These are phyloP conservation scores for Pythium dissimile DNA, from an alignment of 352 stramenopile genomes.

Conservation along the genomic window DNA sequence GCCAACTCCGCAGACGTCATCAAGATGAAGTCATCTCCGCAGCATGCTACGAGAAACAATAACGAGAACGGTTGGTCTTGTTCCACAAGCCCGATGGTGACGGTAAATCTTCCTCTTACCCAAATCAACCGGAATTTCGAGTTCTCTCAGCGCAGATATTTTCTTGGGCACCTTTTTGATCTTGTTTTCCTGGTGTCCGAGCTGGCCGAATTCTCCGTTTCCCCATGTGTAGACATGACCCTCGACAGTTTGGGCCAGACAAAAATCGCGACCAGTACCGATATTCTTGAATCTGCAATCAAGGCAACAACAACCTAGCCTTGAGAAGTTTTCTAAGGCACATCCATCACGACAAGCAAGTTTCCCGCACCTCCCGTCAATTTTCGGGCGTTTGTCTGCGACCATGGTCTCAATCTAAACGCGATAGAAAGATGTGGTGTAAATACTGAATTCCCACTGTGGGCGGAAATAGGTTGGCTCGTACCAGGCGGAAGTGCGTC, in stretches of 20 bases:
- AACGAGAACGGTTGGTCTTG: background rate
- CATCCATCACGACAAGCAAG: background rate
- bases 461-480: background rate
- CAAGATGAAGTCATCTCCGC: slow-evolving; percentile 66
- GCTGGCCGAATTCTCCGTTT: slow-evolving; percentile 68
- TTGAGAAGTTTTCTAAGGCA: background rate
- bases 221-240: slow-evolving; percentile 81
- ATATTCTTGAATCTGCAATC: slow-evolving; percentile 49
- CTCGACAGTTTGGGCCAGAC: slow-evolving; percentile 43
- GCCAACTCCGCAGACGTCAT: slow-evolving; percentile 65
- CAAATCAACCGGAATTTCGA: slow-evolving; percentile 67
- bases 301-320: background rate
- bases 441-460: background rate
- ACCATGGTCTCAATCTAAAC: slow-evolving; percentile 58
- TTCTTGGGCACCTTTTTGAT: slow-evolving; percentile 85
- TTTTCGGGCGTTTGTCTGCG: slow-evolving; percentile 73
- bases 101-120: slow-evolving; percentile 38
- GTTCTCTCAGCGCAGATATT: slow-evolving; percentile 74
- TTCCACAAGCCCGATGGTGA: too few relatives aligned
- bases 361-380: slow-evolving; percentile 53
- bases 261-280: slow-evolving; percentile 56
- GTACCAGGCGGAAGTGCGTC: slow-evolving; percentile 67
- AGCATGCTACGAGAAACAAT: slow-evolving; percentile 29
- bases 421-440: too few relatives aligned
- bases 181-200: slow-evolving; percentile 85